phyloP scores from a whole-genome alignment of 257 asterid species.

The Solanum pinnatisectum region DNA sequence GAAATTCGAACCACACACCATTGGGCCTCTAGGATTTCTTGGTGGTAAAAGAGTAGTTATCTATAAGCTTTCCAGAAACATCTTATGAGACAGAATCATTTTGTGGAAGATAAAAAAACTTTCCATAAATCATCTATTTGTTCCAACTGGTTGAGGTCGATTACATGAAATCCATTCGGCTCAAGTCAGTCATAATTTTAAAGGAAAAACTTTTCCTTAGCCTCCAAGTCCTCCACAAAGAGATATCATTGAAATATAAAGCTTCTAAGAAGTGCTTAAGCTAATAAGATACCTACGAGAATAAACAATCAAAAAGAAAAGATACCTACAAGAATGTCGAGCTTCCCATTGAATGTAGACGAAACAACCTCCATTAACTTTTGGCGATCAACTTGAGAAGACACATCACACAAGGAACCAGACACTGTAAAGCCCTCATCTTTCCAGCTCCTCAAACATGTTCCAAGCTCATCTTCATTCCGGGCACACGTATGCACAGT shows the following conservation, averaged over 20 bases:
- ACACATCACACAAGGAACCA: slow-evolving; percentile 54
- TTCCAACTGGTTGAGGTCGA: background rate
- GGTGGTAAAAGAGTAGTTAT: background rate
- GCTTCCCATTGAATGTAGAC: slow-evolving; percentile 39
- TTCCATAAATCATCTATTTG: background rate
- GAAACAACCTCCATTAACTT: slow-evolving; percentile 30
- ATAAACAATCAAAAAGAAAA: slow-evolving; percentile 1
- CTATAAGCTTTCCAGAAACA: background rate
- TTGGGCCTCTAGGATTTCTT: background rate
- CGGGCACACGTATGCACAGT: slow-evolving; percentile 53
- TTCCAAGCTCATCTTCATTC: slow-evolving; percentile 34
- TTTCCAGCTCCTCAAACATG: slow-evolving; percentile 42
- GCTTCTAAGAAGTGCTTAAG: background rate
- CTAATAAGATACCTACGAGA: slow-evolving; percentile 25
- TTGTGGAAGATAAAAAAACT: background rate
- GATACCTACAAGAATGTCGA: slow-evolving; percentile 47
- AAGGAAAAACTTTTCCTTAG: background rate
- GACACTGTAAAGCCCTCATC: slow-evolving; percentile 33
- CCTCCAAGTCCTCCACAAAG: background rate
- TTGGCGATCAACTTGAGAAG: slow-evolving; percentile 33
- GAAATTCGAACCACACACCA: background rate
- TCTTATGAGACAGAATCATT: background rate
- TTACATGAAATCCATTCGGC: background rate
- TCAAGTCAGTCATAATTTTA: background rate
- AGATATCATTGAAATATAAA: background rate